Conservation (phyloP, 805 yeast species). For the Pichia scutulata region DNA sequence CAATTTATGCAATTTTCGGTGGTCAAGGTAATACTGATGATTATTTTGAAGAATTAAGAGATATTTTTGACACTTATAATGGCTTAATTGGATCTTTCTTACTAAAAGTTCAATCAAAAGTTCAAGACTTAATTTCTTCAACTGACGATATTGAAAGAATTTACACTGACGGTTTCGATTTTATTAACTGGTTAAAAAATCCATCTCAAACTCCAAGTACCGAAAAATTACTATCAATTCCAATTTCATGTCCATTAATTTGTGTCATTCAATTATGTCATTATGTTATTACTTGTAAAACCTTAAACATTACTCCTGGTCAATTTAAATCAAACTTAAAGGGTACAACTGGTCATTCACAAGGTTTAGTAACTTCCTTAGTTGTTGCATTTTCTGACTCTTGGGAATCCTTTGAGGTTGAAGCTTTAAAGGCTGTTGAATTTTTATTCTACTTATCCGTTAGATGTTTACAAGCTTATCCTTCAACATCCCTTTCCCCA, state of each 20-base stretch:
- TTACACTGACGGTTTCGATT: conserved; percentile 88
- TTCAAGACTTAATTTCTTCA: conserved; percentile 59
- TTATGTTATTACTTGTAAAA: conserved; percentile 78
- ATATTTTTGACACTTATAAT: conserved; percentile 67
- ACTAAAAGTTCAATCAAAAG: conserved; percentile 56
- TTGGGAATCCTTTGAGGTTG: conserved; percentile 74
- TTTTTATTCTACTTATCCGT: conserved; percentile 90
- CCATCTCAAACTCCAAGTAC: conserved; percentile 84
- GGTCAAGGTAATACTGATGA: conserved; percentile 99
- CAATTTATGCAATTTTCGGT: conserved; percentile 85
- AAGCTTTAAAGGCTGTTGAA: conserved; percentile 72
- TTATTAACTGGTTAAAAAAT: conserved; percentile 77
- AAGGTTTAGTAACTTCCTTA: conserved; percentile 87
- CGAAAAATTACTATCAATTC: conserved; percentile 83
- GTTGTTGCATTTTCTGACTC: conserved; percentile 77
- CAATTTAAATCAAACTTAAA: conserved; percentile 60
- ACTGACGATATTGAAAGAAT: conserved; percentile 77
- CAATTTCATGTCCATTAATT: conserved; percentile 94
- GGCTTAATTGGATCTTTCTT: conserved; percentile 69
- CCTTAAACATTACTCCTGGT: conserved; percentile 85
- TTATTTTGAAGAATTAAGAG: conserved; percentile 92
- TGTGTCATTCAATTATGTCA: conserved; percentile 94
- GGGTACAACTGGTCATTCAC: conserved; percentile 86
- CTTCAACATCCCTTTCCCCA: conserved; percentile 91
- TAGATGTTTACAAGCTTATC: conserved; percentile 83